These are phyloP conservation scores for Erodium texanum DNA, from an alignment of 441 rosid species.

Conservation along the genomic window DNA sequence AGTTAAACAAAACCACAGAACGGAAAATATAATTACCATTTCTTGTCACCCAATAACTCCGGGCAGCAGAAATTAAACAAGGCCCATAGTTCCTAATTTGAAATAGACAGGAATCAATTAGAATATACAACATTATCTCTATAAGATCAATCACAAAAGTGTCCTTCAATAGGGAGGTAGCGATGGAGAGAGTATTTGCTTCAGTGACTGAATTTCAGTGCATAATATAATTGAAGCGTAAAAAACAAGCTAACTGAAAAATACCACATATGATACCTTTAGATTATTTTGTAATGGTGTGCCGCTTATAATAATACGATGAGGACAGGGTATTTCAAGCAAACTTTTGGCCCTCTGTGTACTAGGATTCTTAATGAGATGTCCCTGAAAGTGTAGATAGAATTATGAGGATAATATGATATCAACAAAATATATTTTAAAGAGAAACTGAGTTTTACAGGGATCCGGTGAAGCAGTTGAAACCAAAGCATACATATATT, in stretches of 20 bases:
- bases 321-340: constrained; percentile 84
- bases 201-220: background rate
- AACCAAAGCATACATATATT: background rate
- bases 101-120: constrained; percentile 16
- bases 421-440: background rate
- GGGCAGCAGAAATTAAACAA: constrained; percentile 90
- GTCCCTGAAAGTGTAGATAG: constrained; percentile 47
- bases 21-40: constrained; percentile 40
- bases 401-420: constrained; percentile 1
- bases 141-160: constrained; percentile 5
- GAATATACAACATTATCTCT: constrained; percentile 4
- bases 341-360: constrained; percentile 97
- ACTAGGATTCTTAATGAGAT: constrained; percentile 88
- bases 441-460: background rate
- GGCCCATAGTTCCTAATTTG: constrained; percentile 82
- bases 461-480: background rate
- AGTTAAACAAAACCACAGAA: constrained; percentile 16
- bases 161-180: background rate
- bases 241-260: background rate
- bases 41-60: constrained; percentile 69
- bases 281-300: constrained; percentile 96
- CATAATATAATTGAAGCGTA: background rate
- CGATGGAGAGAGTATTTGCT: background rate
- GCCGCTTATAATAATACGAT: constrained; percentile 84
- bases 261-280: constrained; percentile 45